Conservation (phyloP, 106 monocot species). For the Dendrobium officinale region DNA sequence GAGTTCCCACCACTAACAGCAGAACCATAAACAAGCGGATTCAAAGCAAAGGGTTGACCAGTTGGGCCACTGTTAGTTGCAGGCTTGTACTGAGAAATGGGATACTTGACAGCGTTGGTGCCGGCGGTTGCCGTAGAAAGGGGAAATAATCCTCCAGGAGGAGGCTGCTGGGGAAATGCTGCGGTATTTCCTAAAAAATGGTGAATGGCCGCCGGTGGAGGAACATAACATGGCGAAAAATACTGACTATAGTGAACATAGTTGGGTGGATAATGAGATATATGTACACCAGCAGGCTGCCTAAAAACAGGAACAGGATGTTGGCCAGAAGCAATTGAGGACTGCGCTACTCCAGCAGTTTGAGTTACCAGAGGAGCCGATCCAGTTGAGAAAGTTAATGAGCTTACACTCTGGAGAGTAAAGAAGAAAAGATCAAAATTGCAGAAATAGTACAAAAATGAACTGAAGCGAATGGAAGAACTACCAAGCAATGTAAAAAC, state of each 20-base stretch:
- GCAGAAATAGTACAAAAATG: not conserved
- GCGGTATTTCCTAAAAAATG: slow-evolving; percentile 55
- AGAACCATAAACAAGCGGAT: slow-evolving; percentile 32
- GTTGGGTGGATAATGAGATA: slow-evolving; percentile 76
- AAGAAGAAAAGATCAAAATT: not conserved
- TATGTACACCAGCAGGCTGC: slow-evolving; percentile 59
- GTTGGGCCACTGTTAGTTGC: slow-evolving; percentile 37
- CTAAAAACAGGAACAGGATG: slow-evolving; percentile 63
- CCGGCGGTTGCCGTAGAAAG: slow-evolving; percentile 29
- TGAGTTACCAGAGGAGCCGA: slow-evolving; percentile 35
- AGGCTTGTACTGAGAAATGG: slow-evolving; percentile 60
- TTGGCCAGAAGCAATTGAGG: slow-evolving; percentile 44
- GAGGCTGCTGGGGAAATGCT: slow-evolving; percentile 70
- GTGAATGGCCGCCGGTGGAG: slow-evolving; percentile 51
- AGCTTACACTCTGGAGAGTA: slow-evolving; percentile 44
- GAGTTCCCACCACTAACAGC: slow-evolving; percentile 29
- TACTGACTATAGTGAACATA: slow-evolving; percentile 67
- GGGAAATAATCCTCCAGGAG: slow-evolving; percentile 42
- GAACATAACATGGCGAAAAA: slow-evolving; percentile 65
- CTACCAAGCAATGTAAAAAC: not conserved
- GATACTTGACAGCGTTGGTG: slow-evolving; percentile 42
- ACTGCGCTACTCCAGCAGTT: slow-evolving; percentile 39
- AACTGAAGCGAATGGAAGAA: not conserved
- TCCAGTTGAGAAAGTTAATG: slow-evolving; percentile 30
- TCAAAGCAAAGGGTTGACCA: slow-evolving; percentile 35